These are phyloP conservation scores for Porogramme epimiltina DNA, from an alignment of 1,284 basidiomycete genomes.

Conservation along the genomic window DNA sequence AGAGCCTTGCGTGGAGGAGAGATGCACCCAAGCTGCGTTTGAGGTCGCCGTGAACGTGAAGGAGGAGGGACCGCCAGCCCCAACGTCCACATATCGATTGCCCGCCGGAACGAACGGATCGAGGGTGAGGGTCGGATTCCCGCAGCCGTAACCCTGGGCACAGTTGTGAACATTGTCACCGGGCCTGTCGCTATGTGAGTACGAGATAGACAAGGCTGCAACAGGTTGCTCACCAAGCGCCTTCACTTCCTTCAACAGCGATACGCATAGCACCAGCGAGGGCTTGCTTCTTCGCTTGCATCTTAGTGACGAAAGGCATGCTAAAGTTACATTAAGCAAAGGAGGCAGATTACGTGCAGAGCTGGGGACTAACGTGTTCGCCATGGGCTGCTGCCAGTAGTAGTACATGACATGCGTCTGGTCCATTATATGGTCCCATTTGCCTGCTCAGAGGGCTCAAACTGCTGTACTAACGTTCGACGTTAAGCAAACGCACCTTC, in stretches of 20 bases:
- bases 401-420: slow-evolving; percentile 66
- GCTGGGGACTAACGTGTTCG: slow-evolving; percentile 47
- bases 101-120: slow-evolving; percentile 56
- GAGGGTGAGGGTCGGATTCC: slow-evolving; percentile 49
- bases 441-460: slow-evolving; percentile 38
- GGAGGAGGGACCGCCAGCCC: slow-evolving; percentile 57
- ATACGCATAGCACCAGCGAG: slow-evolving; percentile 63
- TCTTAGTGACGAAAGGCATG: slow-evolving; percentile 57
- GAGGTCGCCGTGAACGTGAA: slow-evolving; percentile 56
- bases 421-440: slow-evolving; percentile 68
- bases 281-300: slow-evolving; percentile 57
- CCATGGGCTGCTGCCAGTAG: slow-evolving; percentile 74
- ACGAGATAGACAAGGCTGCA: background rate
- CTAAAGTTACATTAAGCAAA: slow-evolving; percentile 30
- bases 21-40: slow-evolving; percentile 56
- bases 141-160: slow-evolving; percentile 49
- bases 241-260: slow-evolving; percentile 59
- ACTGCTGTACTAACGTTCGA: too few species aligned
- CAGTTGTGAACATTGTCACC: slow-evolving; percentile 64
- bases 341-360: background rate
- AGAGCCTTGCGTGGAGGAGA: slow-evolving; percentile 49
- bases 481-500: slow-evolving; percentile 37
- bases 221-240: slow-evolving; percentile 48
- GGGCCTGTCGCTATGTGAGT: slow-evolving; percentile 41
- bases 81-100: slow-evolving; percentile 60